Base-by-base conservation (phyloP, 164 flowering plant species). In the Cinnamomum micranthum region DNA sequence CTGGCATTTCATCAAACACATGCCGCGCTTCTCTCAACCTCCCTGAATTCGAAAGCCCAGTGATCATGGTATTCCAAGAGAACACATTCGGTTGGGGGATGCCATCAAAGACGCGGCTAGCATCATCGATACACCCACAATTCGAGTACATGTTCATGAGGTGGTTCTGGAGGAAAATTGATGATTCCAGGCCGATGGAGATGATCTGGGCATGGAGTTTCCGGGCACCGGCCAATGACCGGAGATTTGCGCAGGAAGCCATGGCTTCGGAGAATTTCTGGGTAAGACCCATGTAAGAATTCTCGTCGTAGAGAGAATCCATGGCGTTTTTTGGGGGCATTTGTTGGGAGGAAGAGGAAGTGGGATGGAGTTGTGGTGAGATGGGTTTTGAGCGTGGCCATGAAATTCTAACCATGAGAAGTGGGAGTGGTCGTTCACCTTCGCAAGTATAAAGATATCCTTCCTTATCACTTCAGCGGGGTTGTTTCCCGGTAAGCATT, bases 1-100 rank as follows among this genome's bases (percentile, higher is more conserved):
- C 79, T 19, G 86, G 86, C 87, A 88, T 86, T 85, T 85, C 84
- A 6, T 83, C 87, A 50, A 88, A 88, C 84, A 86, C 0, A 14
- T 73, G 65, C 73, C 76, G 73, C 3, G 88, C 87, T 23, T 75
- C 82, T 9, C 20, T 24, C 50, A 87, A 50, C 24, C 63, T 69
- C 27, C 84, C 86, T n/a, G 62, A 77, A 50, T 70, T 76, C 0
- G 78, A 77, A 3, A 78, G 76, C 35, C 79, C 87, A 74, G 31
- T 73, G 47, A 87, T 78, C 82, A 86, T 74, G 0, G 79, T 80
- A 51, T 86, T 86, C 81, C 83, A 85, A 59, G 80, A 83, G 71
- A 80, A 82, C 15, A 86, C 82, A 77, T 86, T 83, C 27, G 71
- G 86, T 47, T 52, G 28, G 47, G 72, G 6, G 20, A 80, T 84